Conservation (phyloP, 164 flowering plant genomes). For the Stephania japonica region DNA sequence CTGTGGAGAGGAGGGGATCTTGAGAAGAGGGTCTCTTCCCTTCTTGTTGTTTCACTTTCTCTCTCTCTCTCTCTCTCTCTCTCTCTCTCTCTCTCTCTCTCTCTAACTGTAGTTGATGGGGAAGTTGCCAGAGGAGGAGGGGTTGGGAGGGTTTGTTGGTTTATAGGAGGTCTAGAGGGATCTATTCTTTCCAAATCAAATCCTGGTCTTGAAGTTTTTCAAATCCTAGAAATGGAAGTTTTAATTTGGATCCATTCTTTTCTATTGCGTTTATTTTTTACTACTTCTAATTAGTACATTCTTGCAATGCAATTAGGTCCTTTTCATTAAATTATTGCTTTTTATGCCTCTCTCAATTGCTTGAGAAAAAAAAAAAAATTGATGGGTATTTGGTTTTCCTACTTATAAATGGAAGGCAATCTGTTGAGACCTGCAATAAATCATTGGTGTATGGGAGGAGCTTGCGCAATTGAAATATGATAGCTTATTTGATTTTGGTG, state of each 20-base stretch:
- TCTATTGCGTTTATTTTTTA: not conserved
- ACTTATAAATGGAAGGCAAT: constrained; percentile 11
- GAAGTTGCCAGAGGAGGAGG: constrained; percentile 15
- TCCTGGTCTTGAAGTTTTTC: not conserved
- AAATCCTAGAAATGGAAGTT: constrained; percentile 2
- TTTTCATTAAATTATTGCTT: not conserved
- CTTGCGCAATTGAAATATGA: constrained; percentile 15
- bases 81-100: constrained; percentile 1
- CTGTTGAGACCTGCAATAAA: not conserved
- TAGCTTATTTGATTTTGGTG: constrained; percentile 18
- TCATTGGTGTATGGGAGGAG: constrained; percentile 10
- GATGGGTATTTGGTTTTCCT: constrained; percentile 5
- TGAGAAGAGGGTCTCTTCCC: not conserved
- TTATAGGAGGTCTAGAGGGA: constrained; percentile 6
- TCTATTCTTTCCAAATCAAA: constrained; percentile 1
- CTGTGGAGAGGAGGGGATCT: constrained; percentile 7
- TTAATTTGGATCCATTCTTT: constrained; percentile 15
- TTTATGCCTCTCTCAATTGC: not conserved
- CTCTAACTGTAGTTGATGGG: constrained; percentile 5
- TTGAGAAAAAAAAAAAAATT: not conserved
- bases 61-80: not conserved
- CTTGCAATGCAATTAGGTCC: not conserved
- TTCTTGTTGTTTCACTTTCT: constrained; percentile 2
- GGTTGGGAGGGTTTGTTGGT: constrained; percentile 6
- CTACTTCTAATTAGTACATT: constrained; percentile 4